Percentiles rank a stretch among this genome's conserved stretches.
phyloP scores from a whole-genome alignment of 2,329 filamentous ascomycete species.

The Ophiobolus disseminans region DNA sequence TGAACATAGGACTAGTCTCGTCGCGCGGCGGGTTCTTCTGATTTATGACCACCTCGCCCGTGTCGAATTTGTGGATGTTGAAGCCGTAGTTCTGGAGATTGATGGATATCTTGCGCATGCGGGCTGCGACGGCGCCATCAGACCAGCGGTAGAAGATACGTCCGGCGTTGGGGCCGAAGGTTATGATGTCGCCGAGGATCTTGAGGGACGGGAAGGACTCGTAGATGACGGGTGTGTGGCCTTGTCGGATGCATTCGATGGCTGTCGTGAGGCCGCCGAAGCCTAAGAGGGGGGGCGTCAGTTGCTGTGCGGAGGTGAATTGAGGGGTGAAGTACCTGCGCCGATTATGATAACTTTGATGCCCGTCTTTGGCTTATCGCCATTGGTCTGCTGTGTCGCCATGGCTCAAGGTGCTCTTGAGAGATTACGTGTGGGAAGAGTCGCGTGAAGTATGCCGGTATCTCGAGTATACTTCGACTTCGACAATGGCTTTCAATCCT shows the following conservation, averaged over 20 bases:
- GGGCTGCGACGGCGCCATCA: conserved; percentile 55
- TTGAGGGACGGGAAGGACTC: conserved; percentile 66
- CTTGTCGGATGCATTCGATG: conserved; percentile 68
- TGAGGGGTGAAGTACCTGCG: conserved; percentile 40
- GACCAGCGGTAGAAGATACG: conserved; percentile 68
- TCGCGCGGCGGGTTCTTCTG: conserved; percentile 57
- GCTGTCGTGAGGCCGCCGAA: conserved; percentile 69
- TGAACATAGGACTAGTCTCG: conserved; percentile 62
- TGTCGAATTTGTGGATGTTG: conserved; percentile 66
- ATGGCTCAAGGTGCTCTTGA: too few relatives aligned
- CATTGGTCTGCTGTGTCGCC: conserved; percentile 21
- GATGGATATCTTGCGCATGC: conserved; percentile 61
- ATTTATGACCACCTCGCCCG: conserved; percentile 66
- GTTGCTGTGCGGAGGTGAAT: conserved; percentile 3
- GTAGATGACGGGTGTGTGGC: conserved; percentile 65
- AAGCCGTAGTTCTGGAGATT: conserved; percentile 63
- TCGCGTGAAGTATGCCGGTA: too few relatives aligned
- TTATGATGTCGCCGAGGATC: conserved; percentile 67
- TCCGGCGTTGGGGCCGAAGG: conserved; percentile 66
- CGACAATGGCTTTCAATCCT: too few relatives aligned
- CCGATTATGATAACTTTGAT: conserved; percentile 62
- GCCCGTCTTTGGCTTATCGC: conserved; percentile 49
- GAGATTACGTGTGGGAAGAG: too few relatives aligned
- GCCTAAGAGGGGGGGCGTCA: conserved; percentile 47
- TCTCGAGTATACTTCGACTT: too few relatives aligned